Conservation (phyloP, 768 basidiomycete genomes). For the Lactarius hengduanensis region DNA sequence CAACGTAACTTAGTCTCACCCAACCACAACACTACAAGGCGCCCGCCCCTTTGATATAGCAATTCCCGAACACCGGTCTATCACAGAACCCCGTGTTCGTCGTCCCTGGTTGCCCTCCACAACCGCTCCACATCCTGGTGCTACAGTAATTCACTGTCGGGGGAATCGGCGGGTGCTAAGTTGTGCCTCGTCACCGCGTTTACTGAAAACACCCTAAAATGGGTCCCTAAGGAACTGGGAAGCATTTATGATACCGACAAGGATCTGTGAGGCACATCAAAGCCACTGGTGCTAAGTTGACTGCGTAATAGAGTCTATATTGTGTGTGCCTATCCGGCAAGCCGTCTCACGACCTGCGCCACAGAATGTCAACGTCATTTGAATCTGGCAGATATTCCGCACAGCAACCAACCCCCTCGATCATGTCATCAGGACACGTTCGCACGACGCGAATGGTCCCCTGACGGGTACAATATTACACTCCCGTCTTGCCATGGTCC, state of each 20-base stretch:
- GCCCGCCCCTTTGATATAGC: neutral
- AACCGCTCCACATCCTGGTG: neutral
- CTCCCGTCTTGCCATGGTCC: neutral
- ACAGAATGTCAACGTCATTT: neutral
- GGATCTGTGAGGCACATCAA: neutral
- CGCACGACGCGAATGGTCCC: neutral
- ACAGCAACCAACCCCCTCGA: neutral
- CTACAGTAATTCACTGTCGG: neutral
- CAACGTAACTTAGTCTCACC: neutral
- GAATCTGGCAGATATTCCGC: neutral
- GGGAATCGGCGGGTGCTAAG: neutral
- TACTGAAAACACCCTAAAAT: neutral
- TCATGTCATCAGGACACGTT: neutral
- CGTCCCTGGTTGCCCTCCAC: neutral
- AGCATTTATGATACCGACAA: neutral
- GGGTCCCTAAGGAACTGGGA: neutral
- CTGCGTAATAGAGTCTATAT: neutral
- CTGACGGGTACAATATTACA: neutral
- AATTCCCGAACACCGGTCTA: neutral
- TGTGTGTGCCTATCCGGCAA: neutral
- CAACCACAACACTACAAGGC: neutral
- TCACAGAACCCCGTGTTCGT: neutral
- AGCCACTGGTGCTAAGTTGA: neutral
- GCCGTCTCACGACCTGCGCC: neutral
- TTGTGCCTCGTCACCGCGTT: neutral